Base-by-base conservation (phyloP, 371 early-diverging fungal species). In the Mortierella sp. region DNA sequence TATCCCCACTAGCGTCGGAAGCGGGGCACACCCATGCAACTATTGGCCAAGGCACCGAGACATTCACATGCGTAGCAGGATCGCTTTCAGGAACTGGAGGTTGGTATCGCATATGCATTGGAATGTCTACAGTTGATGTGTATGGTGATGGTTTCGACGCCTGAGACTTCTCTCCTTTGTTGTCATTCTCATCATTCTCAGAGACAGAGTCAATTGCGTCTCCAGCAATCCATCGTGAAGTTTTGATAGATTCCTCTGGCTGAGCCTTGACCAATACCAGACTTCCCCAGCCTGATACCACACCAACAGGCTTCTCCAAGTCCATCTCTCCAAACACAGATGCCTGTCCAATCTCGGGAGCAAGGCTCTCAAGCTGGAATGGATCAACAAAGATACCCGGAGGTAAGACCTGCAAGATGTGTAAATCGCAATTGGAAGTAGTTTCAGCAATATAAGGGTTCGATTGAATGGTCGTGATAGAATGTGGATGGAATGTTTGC, bases 101-200 rank as follows among this genome's bases (percentile, higher is more conserved):
- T 39, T 81, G 83, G 63, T 81, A 81, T 1, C 83, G 72, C 73
- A 73, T 81, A 39, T 81, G 83, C 83, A 81, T 76, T 12, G 83
- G 83, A 30, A 81, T 73, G 11, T 81, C 77, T 0, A 81, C 67
- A 9, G 73, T 76, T 14, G 75, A 66, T 14, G 62, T 61, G 43
- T 58, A 78, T 0, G 26, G 39, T 8, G 62, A 26, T 9, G 61
- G 28, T 1, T 55, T 58, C 40, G 45, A 5, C 30, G 45, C 40
- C 49, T n/a, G 49, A 49, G 49, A 20, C n/a, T 20, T 49, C 18
- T 49, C 49, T 49, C n/a, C 49, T 6, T 49, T 40, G 14, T 40
- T 40, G 43, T 14, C 14, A 40, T 30, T 30, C 30, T 30, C 43
- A n/a, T 30, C 12, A 30, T 55, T 40, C n/a, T 22, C 35, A 54